Conservation (phyloP, 495 filamentous ascomycete species). For the Aspergillus hancockii region DNA sequence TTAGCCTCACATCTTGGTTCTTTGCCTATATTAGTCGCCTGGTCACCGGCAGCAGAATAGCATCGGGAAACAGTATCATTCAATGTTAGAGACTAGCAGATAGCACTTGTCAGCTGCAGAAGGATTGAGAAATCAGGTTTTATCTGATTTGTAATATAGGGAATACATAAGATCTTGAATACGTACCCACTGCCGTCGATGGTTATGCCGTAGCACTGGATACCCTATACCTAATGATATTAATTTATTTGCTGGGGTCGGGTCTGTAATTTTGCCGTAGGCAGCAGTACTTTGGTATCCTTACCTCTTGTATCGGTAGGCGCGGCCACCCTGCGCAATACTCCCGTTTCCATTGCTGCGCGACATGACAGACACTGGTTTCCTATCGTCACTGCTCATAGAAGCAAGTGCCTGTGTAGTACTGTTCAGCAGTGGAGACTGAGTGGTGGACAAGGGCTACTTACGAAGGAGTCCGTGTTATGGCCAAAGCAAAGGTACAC, state of each 20-base stretch:
- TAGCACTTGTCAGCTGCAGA: neutral
- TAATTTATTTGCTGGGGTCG: neutral
- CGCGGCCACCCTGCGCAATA: slow-evolving; percentile 45
- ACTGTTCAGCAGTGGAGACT: neutral
- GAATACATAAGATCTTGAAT: neutral
- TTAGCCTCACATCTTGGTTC: neutral
- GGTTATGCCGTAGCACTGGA: neutral
- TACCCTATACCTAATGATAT: slow-evolving; percentile 11
- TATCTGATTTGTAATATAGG: neutral
- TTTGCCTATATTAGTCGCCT: neutral
- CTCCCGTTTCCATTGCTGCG: slow-evolving; percentile 47
- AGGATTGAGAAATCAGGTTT: neutral
- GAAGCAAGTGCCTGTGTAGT: slow-evolving; percentile 67
- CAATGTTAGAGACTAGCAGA: neutral
- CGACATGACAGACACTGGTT: slow-evolving; percentile 82
- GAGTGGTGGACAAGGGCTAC: slow-evolving; percentile 17
- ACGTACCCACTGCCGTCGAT: neutral
- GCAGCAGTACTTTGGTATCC: neutral
- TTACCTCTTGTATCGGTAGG: slow-evolving; percentile 27
- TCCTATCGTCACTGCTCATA: slow-evolving; percentile 74
- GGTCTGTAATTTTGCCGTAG: neutral
- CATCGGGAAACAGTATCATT: neutral
- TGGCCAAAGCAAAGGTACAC: slow-evolving; percentile 84
- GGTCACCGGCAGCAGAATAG: neutral
- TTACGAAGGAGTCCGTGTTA: slow-evolving; percentile 86